phyloP scores from a whole-genome alignment of 352 stramenopile species.

The Phytophthora sansomeana region DNA sequence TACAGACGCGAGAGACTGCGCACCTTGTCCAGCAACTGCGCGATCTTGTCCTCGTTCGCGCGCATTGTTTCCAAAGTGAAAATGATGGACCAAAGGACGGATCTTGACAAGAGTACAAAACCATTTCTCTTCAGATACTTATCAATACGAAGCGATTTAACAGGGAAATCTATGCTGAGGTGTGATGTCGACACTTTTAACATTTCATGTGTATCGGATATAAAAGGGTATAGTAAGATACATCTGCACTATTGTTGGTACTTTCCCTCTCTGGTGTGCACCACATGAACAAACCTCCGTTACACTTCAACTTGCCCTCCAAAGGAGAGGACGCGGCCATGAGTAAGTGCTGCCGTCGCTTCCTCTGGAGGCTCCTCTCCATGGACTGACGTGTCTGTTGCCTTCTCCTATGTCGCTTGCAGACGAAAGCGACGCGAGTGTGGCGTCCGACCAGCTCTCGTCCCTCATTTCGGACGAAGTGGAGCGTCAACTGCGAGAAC shows the following conservation, averaged over 20 bases:
- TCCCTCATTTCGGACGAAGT: slow-evolving; percentile 70
- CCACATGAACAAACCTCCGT: slow-evolving; percentile 20
- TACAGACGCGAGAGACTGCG: background rate
- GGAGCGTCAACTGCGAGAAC: slow-evolving; percentile 62
- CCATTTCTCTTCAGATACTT: too few relatives aligned
- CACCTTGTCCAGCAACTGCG: slow-evolving; percentile 85
- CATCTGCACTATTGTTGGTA: too few relatives aligned
- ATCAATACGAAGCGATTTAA: too few relatives aligned
- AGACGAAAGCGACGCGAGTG: slow-evolving; percentile 37
- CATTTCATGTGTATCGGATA: too few relatives aligned
- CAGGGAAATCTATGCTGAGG: too few relatives aligned
- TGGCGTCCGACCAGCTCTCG: slow-evolving; percentile 63
- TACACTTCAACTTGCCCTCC: slow-evolving; percentile 32
- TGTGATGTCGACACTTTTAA: too few relatives aligned
- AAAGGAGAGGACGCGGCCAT: slow-evolving; percentile 17
- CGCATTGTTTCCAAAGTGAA: slow-evolving; percentile 54
- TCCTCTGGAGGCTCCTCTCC: too few relatives aligned
- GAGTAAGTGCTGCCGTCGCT: slow-evolving; percentile 11
- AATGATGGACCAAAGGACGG: slow-evolving; percentile 25
- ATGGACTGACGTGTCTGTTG: background rate
- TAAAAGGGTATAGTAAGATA: too few relatives aligned
- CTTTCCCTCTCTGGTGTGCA: slow-evolving; percentile 3
- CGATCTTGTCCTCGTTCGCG: slow-evolving; percentile 79
- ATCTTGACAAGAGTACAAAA: slow-evolving; percentile 4
- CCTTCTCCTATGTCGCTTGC: background rate